Percentiles rank a stretch among this genome's conserved stretches.
phyloP scores from a whole-genome alignment of 2,329 filamentous ascomycete species.

The Aspergillus transmontanensis region DNA sequence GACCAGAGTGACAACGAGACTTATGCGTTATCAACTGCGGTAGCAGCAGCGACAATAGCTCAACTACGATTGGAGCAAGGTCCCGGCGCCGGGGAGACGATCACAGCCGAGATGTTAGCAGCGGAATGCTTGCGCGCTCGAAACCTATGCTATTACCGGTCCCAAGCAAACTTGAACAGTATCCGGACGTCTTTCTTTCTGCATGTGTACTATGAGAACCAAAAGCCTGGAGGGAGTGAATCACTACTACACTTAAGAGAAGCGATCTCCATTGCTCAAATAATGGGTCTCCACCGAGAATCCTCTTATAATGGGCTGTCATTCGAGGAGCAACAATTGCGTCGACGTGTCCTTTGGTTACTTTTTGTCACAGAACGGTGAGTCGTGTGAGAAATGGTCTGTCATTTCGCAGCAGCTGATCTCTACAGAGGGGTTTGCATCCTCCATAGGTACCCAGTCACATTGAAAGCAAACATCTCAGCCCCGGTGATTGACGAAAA shows the following conservation, averaged over 20 bases:
- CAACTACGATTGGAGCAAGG: constrained; percentile 49
- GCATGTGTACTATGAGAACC: constrained; percentile 57
- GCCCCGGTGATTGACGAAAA: constrained; percentile 42
- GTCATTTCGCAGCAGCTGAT: neutral
- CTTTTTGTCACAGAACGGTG: constrained; percentile 52
- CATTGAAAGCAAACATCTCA: constrained; percentile 45
- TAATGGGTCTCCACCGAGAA: constrained; percentile 51
- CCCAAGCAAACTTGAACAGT: constrained; percentile 41
- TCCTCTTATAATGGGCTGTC: constrained; percentile 43
- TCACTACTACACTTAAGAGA: constrained; percentile 54
- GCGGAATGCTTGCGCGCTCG: constrained; percentile 40
- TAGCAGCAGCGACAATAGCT: constrained; percentile 53
- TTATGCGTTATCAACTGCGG: constrained; percentile 48
- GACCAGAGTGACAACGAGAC: constrained; percentile 34
- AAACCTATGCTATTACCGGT: constrained; percentile 31
- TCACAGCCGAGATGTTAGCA: constrained; percentile 38
- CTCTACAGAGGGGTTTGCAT: constrained; percentile 50
- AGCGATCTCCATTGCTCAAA: constrained; percentile 56
- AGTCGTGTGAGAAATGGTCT: neutral
- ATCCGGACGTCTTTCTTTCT: constrained; percentile 55
- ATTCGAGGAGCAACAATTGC: constrained; percentile 47
- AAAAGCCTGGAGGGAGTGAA: constrained; percentile 48
- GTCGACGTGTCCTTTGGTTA: constrained; percentile 51
- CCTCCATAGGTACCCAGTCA: constrained; percentile 53
- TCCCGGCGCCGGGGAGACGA: constrained; percentile 25